These are phyloP conservation scores for Straminergon stramineum DNA, from an alignment of 225 moss, liverwort and hornwort genomes.

Conservation along the genomic window DNA sequence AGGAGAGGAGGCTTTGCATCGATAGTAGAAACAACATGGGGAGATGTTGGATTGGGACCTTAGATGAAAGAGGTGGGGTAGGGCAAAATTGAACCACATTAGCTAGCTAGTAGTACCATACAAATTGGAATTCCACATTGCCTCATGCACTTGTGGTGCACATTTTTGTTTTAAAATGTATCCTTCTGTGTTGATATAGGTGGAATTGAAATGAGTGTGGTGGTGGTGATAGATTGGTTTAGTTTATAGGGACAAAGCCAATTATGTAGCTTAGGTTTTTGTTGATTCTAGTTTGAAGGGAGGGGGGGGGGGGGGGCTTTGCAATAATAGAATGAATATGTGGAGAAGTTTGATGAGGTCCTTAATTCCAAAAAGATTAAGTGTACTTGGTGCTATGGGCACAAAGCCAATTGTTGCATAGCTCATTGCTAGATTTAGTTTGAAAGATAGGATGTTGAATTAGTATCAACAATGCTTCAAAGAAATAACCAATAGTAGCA, in stretches of 20 bases:
- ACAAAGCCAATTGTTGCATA: not conserved
- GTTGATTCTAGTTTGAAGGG: too few species aligned
- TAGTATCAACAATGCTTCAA: fast-evolving
- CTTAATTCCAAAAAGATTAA: not conserved
- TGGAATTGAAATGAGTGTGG: not conserved
- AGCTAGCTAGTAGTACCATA: not conserved
- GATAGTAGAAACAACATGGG: fast-evolving
- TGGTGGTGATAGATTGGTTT: too few species aligned
- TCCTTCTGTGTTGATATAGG: not conserved
- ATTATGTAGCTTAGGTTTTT: not conserved
- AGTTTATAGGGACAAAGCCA: fast-evolving
- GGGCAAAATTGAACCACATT: fast-evolving
- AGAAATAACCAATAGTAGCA: fast-evolving
- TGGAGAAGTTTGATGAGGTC: fast-evolving
- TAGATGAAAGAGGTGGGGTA: fast-evolving
- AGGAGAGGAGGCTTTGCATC: not conserved
- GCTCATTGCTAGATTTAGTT: not conserved
- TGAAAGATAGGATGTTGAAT: not conserved
- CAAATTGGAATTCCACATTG: not conserved
- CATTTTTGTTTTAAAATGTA: not conserved
- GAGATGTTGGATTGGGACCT: not conserved
- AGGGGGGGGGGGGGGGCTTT: fast-evolving
- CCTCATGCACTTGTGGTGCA: not conserved
- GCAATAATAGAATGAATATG: not conserved
- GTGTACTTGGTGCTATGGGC: fast-evolving